Evolutionary conservation across 176 grass and related monocot species (phyloP), one percentile per base, ranked within the genome.

Genomic region (Bolboschoenus planiculmis): DNA sequence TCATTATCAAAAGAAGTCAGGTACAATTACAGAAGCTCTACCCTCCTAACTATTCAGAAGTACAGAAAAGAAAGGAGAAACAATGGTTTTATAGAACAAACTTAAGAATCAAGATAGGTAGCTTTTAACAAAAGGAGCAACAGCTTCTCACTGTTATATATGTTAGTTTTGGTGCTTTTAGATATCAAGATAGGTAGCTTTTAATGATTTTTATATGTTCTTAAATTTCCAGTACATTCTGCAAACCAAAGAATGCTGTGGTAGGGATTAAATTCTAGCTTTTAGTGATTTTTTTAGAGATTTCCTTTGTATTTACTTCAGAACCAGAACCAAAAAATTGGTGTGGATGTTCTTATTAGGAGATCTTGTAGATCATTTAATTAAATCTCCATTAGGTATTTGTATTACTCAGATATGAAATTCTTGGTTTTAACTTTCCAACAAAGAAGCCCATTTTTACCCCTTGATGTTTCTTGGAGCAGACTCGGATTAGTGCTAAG

Each of bases 1-100:
- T 97, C 84, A 94, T 97, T 72, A 92, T 94, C 62, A 97, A 92
- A 78, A 97, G 95, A 83, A 97, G 84, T 68, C 90, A 97, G 85
- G 95, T 94, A 89, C 83, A 56, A 65, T 61, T 82, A 92, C 5
- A 76, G 24, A 76, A 50, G 6, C 24, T 76, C 51, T 33, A 81
- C 24, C 29, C 16, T n/a, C 29, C n/a, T n/a, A 9, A 79, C 53
- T 79, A 10, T 55, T 56, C 3, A 79, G 20, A 3, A 20, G 3
- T 46, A 26, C 39, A 26, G 40, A 73, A 44, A 72, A 60, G 24
- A 60, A 44, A 73, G 10, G 39, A 46, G 68, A 46, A 14, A 18
- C 20, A 20, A 44, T 21, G 66, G 3, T 71, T 35, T 21, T 71
- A 13, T 34, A 10, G 10, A 74, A 29, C 21, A 74, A 14, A 27